These are phyloP conservation scores for Mycena rebaudengoi DNA, from an alignment of 768 basidiomycete genomes.

Conservation along the genomic window DNA sequence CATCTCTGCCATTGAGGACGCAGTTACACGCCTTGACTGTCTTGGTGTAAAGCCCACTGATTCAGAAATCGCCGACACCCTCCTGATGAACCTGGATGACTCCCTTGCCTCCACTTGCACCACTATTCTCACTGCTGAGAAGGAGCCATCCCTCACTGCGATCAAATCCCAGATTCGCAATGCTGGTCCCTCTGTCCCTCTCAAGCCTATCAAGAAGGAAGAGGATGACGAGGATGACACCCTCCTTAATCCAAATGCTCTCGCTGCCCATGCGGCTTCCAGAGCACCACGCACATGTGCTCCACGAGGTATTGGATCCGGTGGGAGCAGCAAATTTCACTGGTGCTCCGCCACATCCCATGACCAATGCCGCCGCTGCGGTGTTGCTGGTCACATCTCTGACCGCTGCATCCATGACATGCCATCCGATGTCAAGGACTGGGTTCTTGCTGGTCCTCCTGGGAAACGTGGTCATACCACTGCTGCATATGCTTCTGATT, in stretches of 20 bases:
- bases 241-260: not conserved
- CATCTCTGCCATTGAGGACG: not conserved
- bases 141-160: not conserved
- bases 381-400: not conserved
- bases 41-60: not conserved
- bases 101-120: not conserved
- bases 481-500: not conserved
- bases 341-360: conserved; percentile 4
- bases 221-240: not conserved
- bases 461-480: not conserved
- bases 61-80: not conserved
- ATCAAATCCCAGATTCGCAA: conserved; percentile 1
- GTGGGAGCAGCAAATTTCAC: conserved; percentile 1
- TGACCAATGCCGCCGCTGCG: conserved; percentile 1
- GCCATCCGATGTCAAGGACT: not conserved
- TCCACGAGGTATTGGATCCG: not conserved
- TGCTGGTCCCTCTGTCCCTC: not conserved
- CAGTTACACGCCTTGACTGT: not conserved
- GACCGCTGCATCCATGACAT: conserved; percentile 6
- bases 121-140: not conserved
- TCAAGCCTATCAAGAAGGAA: not conserved
- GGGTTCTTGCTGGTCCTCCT: conserved; percentile 2
- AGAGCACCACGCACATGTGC: not conserved
- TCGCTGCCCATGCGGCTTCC: not conserved
- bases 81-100: conserved; percentile 1